Evolutionary conservation across 2,329 filamentous ascomycete species (phyloP), one percentile per base, ranked within the genome.

Genomic region (Elsinoe australis): DNA sequence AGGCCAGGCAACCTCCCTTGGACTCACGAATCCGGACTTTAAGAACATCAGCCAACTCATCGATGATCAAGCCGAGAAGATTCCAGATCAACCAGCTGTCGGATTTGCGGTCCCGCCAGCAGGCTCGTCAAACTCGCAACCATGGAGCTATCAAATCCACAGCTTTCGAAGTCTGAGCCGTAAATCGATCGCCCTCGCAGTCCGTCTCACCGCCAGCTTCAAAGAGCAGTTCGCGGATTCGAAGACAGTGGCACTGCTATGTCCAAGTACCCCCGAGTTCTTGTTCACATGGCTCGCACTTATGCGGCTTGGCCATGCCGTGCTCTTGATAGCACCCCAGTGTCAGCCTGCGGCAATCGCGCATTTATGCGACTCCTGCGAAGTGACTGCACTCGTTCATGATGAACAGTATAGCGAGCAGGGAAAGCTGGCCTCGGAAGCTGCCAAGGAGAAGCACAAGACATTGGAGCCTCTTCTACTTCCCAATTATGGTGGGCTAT

Each of bases 201-300:
- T 54, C 12, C 49, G 57, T 2, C 54, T 71, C 1, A 18, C 55
- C 9, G 33, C 56, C 18, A 31, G 26, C 4, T 50, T 64, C 35
- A 53, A 50, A 21, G 31, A 32, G 42, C 28, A 36, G 49, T 41
- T 52, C 31, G 32, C 39, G 18, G 35, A 50, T 22, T 19, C 56
- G 14, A 51, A 60, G 22, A 69, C 70, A 0, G 64, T 79, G 2
- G 79, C 71, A 0, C 57, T 83, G 7, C 59, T 83, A 0, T 75
- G 73, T 50, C 67, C 72, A 0, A 83, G 78, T 55, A 76, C 72
- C 0, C 58, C 72, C 0, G 70, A 75, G 7, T 80, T 83, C 48
- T 63, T 82, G 0, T 68, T 80, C 44, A 70, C 71, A 0, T 83
- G 77, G 78, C 64, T 83, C 2, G 79, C 70, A 0, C 63, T 83